Percentiles rank a stretch among this genome's conserved stretches.
These are phyloP conservation scores for Paraphaeosphaeria minitans DNA, from an alignment of 2,329 filamentous ascomycete genomes.

Conservation along the genomic window DNA sequence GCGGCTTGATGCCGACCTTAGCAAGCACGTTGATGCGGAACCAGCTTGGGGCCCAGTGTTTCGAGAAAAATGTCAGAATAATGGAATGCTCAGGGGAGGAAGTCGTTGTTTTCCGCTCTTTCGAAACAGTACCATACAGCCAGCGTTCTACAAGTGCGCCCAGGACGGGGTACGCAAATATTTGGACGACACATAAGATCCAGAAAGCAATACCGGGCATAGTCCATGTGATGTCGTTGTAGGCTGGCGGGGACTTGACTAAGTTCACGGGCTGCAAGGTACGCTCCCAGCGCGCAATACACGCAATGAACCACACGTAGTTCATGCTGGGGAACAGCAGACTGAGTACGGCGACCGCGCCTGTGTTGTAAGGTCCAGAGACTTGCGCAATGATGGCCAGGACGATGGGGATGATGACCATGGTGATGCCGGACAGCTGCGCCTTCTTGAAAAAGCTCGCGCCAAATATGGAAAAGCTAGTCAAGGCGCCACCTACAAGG, in stretches of 20 bases:
- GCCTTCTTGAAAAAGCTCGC: conserved; percentile 85
- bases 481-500: conserved; percentile 74
- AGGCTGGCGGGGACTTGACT: conserved; percentile 61
- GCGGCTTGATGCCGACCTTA: conserved; percentile 53
- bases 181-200: conserved; percentile 78
- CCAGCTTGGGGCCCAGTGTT: conserved; percentile 73
- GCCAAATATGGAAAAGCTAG: conserved; percentile 80
- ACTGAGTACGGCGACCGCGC: conserved; percentile 70
- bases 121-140: conserved; percentile 75
- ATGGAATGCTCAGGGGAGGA: conserved; percentile 61
- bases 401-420: conserved; percentile 73
- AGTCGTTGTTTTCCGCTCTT: conserved; percentile 51
- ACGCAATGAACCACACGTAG: conserved; percentile 80
- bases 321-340: conserved; percentile 86
- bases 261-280: conserved; percentile 66
- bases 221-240: conserved; percentile 57
- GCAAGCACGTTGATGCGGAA: conserved; percentile 57
- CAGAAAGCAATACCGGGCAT: conserved; percentile 78
- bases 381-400: conserved; percentile 84
- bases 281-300: conserved; percentile 77
- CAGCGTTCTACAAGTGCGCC: conserved; percentile 74
- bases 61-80: conserved; percentile 73
- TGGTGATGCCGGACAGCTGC: conserved; percentile 83
- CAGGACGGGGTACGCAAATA: conserved; percentile 75
- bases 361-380: conserved; percentile 65